phyloP scores from a whole-genome alignment of 768 basidiomycete genomes.

The Tubosaeta sp. region DNA sequence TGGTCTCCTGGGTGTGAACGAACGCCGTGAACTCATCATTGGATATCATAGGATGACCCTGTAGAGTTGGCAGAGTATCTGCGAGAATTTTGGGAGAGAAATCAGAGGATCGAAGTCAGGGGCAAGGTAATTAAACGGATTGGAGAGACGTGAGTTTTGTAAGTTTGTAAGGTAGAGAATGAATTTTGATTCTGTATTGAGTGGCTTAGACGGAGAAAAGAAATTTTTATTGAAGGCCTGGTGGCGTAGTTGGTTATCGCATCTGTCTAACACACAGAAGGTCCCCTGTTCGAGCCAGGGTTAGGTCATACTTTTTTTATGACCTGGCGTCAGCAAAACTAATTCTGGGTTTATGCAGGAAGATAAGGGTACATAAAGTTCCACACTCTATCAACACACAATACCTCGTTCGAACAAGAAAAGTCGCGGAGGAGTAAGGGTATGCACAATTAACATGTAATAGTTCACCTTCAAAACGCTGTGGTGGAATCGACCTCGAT shows the following conservation, averaged over 20 bases:
- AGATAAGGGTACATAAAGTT: constrained; percentile 21
- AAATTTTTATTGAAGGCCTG: constrained; percentile 12
- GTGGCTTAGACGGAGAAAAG: not conserved
- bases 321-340: not conserved
- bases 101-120: constrained; percentile 67
- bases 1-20: not conserved
- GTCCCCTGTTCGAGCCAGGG: constrained; percentile 66
- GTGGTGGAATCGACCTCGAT: constrained; percentile 97
- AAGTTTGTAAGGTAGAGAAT: not conserved
- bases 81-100: constrained; percentile 87
- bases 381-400: constrained; percentile 23
- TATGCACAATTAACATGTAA: constrained; percentile 9
- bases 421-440: not conserved
- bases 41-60: constrained; percentile 70
- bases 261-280: constrained; percentile 79
- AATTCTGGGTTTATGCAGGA: constrained; percentile 8
- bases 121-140: constrained; percentile 47
- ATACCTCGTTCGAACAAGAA: not conserved
- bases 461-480: constrained; percentile 42
- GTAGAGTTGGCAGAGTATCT: constrained; percentile 72
- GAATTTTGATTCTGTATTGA: not conserved
- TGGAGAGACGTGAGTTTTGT: constrained; percentile 42
- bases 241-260: constrained; percentile 62
- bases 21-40: not conserved
- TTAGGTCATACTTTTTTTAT: constrained; percentile 23